Base-by-base conservation (phyloP, 73 alveolate species). In the Paramecium tetraurelia region DNA sequence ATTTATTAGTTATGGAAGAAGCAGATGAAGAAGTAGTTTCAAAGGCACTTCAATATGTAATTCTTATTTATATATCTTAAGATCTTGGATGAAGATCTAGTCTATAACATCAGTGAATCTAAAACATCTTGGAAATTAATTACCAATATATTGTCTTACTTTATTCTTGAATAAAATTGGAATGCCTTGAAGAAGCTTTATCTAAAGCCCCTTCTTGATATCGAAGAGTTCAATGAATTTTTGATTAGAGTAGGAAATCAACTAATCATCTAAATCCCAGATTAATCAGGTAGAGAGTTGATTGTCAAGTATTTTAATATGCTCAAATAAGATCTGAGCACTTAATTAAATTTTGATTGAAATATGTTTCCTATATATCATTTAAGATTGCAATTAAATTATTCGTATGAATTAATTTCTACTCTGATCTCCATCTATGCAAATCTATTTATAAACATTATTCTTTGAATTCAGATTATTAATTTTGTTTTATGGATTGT, bases 301-400 rank as follows among this genome's bases (percentile, higher is more conserved):
- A 63, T 63, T 63, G 9, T 3, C 3, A 63, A 63, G 29, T 63
- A 63, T 63, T 63, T 63, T 63, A 63, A 63, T 31, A 7, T 31
- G 41, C 46, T 63, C 41, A 33, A 63, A 31, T 12, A 31, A 31
- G 84, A 27, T 12, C 14, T 53, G 69, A 18, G 69, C 69, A 53
- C 69, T 18, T 53, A 63, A 63, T 63, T 63, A 24, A 63, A 31
- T 63, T 63, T 63, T 63, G 84, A 63, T 63, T 63, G 84, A 63
- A 53, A 53, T 53, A 18, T 53, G 69, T 53, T 53, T 53, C 69
- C 21, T 53, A 14, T 53, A 53, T 53, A 53, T 53, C 69, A 53
- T 53, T 53, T 53, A 53, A 53, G 69, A 53, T 53, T 53, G 4
- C 31, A 53, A 53, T 53, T 53, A 18, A n/a, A 2, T 53, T 5